These are phyloP conservation scores for Pleurozium schreberi DNA, from an alignment of 225 moss, liverwort and hornwort genomes.

Conservation along the genomic window DNA sequence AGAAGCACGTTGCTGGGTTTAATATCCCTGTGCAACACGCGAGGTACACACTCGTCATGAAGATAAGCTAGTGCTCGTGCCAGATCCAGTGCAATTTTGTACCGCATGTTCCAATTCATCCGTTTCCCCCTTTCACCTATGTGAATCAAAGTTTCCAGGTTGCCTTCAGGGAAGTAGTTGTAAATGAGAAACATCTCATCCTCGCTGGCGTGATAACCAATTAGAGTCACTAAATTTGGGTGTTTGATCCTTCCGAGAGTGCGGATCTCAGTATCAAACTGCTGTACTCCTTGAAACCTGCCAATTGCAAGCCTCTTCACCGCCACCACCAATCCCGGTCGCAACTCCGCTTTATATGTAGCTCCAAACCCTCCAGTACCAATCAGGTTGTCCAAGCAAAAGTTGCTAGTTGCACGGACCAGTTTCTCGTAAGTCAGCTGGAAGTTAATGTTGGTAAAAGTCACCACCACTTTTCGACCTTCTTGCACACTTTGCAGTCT, in stretches of 20 bases:
- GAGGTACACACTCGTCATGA: constrained; percentile 82
- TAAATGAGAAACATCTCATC: constrained; percentile 97
- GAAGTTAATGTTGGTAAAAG: constrained; percentile 55
- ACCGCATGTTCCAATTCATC: constrained; percentile 74
- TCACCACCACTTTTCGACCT: constrained; percentile 72
- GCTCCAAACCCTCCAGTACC: constrained; percentile 93
- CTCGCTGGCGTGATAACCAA: constrained; percentile 87
- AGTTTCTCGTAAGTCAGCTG: constrained; percentile 75
- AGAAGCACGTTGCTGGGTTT: constrained; percentile 95
- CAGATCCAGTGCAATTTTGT: constrained; percentile 71
- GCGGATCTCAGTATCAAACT: constrained; percentile 91
- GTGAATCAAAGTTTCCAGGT: constrained; percentile 80
- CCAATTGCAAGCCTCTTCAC: constrained; percentile 91
- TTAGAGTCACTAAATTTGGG: constrained; percentile 79
- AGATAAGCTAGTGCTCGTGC: constrained; percentile 73
- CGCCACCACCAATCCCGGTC: constrained; percentile 84
- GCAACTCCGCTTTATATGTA: constrained; percentile 94
- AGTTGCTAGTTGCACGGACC: constrained; percentile 73
- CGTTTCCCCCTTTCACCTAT: constrained; percentile 35
- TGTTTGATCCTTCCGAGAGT: constrained; percentile 88
- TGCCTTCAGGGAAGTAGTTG: constrained; percentile 90
- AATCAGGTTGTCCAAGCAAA: constrained; percentile 78
- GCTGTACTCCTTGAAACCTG: constrained; percentile 88
- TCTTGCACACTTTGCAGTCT: constrained; percentile 12
- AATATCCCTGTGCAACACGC: constrained; percentile 82